Base-by-base conservation (phyloP, 495 filamentous ascomycete genomes). In the Apiosordaria backusii region DNA sequence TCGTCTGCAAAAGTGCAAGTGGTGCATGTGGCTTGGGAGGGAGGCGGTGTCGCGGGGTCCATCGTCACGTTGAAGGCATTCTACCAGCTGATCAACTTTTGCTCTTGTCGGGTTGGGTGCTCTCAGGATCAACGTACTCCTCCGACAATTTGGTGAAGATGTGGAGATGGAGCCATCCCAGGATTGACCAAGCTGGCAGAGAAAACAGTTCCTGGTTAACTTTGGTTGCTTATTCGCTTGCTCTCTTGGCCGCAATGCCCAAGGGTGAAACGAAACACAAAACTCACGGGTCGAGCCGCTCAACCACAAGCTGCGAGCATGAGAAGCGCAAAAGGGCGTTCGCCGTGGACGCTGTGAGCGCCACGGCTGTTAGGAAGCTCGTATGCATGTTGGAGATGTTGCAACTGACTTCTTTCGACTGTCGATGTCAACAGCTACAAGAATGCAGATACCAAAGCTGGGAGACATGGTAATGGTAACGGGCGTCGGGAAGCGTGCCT, bases 1-100 rank as follows among this genome's bases (percentile, higher is more conserved):
- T 80, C 76, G 25, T 80, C 77, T 15, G 68, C 61, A 40, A 76
- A 76, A 21, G 68, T 75, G 65, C 75, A 78, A 0, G 73, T 75
- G 13, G 77, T 79, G 69, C 75, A 80, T 18, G 70, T 74, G 0
- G 73, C 71, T 16, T 70, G 52, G 13, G 69, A 57, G 7, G 68
- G 54, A 72, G 69, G 57, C 80, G 77, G 65, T 71, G 68, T 22
- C 53, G 50, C 23, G 15, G 69, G 68, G 27, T 74, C 66, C 70
- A 79, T 79, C 7, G 70, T 74, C 22, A 70, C 57, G 52, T 72
- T 72, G 68, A 78, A 77, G 6, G 69, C 65, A 65, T 77, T 75
- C 52, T 55, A 13, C 22, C 52, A 23, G 7, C n/a, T 9, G n/a
- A n/a, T 21, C 4, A 55, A n/a, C 2, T 2, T 55, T 55, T 21